A percentile compares a stretch with the other conserved stretches of the same genome.
Conservation (phyloP, 2,329 filamentous ascomycete species). For the Fusarium coicis region DNA sequence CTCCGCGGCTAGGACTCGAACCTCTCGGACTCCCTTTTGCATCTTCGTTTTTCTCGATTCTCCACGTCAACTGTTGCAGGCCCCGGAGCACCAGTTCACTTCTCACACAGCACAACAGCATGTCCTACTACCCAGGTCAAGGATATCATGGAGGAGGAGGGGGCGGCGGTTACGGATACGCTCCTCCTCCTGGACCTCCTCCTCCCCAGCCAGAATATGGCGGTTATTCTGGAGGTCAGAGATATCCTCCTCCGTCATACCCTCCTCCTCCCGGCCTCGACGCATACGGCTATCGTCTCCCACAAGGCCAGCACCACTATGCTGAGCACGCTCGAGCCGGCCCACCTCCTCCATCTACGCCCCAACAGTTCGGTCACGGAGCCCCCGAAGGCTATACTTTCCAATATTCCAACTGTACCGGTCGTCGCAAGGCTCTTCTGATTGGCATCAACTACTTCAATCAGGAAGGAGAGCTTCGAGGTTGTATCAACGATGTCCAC, state of each 20-base stretch:
- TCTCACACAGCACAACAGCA: constrained; percentile 32
- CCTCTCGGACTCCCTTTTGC: constrained; percentile 22
- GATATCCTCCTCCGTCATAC: constrained; percentile 49
- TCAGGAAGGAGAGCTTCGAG: constrained; percentile 75
- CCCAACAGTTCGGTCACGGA: constrained; percentile 73
- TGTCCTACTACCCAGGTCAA: constrained; percentile 57
- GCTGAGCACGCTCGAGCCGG: constrained; percentile 46
- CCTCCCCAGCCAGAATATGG: constrained; percentile 41
- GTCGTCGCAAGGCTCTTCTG: constrained; percentile 77
- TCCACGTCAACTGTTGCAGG: constrained; percentile 3
- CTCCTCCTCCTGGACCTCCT: constrained; percentile 42
- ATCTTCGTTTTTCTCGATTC: constrained; percentile 6
- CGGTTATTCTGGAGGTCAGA: constrained; percentile 35
- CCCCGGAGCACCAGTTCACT: constrained; percentile 1
- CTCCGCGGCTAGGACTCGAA: background rate
- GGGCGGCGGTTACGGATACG: constrained; percentile 46
- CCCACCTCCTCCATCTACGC: constrained; percentile 59
- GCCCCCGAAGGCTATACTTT: constrained; percentile 76
- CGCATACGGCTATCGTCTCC: constrained; percentile 59
- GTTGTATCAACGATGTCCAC: constrained; percentile 84
- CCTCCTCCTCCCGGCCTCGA: constrained; percentile 58
- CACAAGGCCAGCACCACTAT: constrained; percentile 42
- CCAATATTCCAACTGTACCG: constrained; percentile 80
- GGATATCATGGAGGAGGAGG: constrained; percentile 55
- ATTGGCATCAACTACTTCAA: constrained; percentile 87